Evolutionary conservation across 257 asterid genomes (phyloP), one percentile per base, ranked within the genome.

Genomic region (Gardenia jasminoides): DNA sequence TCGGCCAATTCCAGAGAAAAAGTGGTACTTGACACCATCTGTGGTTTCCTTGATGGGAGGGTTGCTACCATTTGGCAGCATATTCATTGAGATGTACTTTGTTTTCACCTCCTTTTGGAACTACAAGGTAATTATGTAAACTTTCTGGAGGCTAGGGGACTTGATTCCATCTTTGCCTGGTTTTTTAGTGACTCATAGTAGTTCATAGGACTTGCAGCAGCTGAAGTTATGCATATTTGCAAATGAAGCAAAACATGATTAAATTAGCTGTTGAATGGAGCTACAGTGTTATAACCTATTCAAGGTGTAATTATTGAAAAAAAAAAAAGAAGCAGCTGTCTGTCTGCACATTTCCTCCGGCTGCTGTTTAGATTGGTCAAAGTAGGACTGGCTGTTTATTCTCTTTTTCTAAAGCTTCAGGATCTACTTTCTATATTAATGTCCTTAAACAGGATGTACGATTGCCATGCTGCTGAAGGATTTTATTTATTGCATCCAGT

Each of bases 1-100:
- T 46, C 88, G 92, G 70, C 99, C 98, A 54, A 93, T 95, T 67
- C 99, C 99, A 7, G 98, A 91, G 88, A 95, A 89, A 82, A 91
- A 88, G 79, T 91, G 92, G 96, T 88, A 90, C 79, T 80, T 90
- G 80, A 87, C 88, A 2, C 91, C 94, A 28, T 88, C 90, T 41
- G 85, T 90, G 44, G 82, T 90, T 74, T 90, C 94, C 50, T 75
- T 90, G 82, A 90, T 90, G 94, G 94, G 94, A 65, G 94, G 94
- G 61, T 79, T 90, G 83, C 87, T 90, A 72, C 94, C 94, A 54
- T 88, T 90, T 69, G 94, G 94, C 72, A 88, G 94, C 79, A 90
- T 90, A 75, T 90, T 90, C 80, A 90, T 90, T 54, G 94, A 90
- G 84, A 90, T 90, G 94, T 90, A 90, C 75, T 90, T 90, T 33